Evolutionary conservation across 2,329 filamentous ascomycete species (phyloP).

Genomic region (Paramyrothecium sp.): DNA sequence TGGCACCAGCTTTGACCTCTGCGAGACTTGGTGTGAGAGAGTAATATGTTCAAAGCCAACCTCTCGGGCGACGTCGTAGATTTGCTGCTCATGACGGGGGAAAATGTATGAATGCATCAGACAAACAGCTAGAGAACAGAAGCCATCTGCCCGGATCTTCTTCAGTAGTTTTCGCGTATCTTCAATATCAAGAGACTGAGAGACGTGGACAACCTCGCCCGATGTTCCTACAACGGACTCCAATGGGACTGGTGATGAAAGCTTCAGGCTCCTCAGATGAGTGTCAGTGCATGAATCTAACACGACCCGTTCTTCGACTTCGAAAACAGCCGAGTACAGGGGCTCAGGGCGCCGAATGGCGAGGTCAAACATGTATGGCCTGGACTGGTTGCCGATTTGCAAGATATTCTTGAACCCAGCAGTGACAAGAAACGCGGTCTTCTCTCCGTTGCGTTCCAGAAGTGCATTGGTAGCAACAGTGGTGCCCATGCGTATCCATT

Average conservation of each 20-base stretch:
- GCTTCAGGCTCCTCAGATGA: too few relatives aligned
- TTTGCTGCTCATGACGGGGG: slow-evolving; percentile 52
- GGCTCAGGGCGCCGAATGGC: slow-evolving; percentile 66
- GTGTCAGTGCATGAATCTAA: slow-evolving; percentile 72
- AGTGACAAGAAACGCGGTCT: slow-evolving; percentile 67
- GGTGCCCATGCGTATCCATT: slow-evolving; percentile 74
- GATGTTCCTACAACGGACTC: slow-evolving; percentile 50
- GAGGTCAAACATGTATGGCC: slow-evolving; percentile 71
- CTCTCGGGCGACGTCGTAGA: slow-evolving; percentile 30
- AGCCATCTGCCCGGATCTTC: slow-evolving; percentile 58
- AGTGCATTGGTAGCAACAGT: slow-evolving; percentile 75
- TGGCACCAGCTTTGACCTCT: slow-evolving; percentile 40
- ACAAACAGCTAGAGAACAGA: slow-evolving; percentile 53
- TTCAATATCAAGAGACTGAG: slow-evolving; percentile 54
- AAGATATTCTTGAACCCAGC: slow-evolving; percentile 70
- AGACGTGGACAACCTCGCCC: slow-evolving; percentile 65
- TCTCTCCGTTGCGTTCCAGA: slow-evolving; percentile 69
- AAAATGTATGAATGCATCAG: slow-evolving; percentile 67
- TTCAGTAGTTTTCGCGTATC: slow-evolving; percentile 55
- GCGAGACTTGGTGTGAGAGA: slow-evolving; percentile 27
- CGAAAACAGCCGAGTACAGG: slow-evolving; percentile 65
- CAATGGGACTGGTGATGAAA: slow-evolving; percentile 26
- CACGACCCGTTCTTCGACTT: slow-evolving; percentile 70
- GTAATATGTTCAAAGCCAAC: slow-evolving; percentile 36
- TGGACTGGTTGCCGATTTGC: slow-evolving; percentile 68